Evolutionary conservation across 306 rosid species (phyloP), one percentile per base, ranked within the genome.

Genomic region (Amphicarpaea edgeworthii): DNA sequence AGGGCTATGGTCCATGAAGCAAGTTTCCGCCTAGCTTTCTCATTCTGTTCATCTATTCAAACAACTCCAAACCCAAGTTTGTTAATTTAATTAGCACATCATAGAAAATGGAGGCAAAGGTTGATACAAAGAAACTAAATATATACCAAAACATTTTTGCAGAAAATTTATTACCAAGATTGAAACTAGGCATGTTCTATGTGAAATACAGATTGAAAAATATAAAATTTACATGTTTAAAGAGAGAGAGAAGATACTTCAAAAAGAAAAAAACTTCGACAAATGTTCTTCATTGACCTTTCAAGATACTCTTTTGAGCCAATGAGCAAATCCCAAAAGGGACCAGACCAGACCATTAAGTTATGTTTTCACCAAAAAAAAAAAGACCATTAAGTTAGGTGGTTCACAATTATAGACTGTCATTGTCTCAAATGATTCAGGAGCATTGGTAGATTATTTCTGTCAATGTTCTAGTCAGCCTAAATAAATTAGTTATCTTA

Each of bases 1-100:
- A 87, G 64, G 64, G 82, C 54, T 74, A 92, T 92, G 76, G 89
- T 76, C 96, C 96, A 84, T 60, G 85, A 84, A 66, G 93, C 92
- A 24, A 81, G 75, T 77, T 86, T 86, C 80, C 97, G 83, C 88
- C 97, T 85, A 77, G 17, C 72, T 76, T 73, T 72, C 77, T 88
- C 89, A 72, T 46, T 84, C 43, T 23, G 59, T 37, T 57, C 51
- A 15, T 77, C 95, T 90, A 85, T 45, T 70, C 11, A 68, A 79
- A 54, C 60, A 79, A 72, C 26, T 34, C 62, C 20, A 42, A 80
- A 41, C 50, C 54, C 64, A 79, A 65, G 28, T 51, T 70, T 43
- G 72, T 78, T 42, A 81, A 19, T 55, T 76, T 42, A 81, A n/a
- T 55, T 43, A 60, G 63, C 51, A 26, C 7, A 65, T 63, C 19